Evolutionary conservation across 2,329 filamentous ascomycete genomes (phyloP), one percentile per base, ranked within the genome.

Genomic region (Curvularia spicifera): DNA sequence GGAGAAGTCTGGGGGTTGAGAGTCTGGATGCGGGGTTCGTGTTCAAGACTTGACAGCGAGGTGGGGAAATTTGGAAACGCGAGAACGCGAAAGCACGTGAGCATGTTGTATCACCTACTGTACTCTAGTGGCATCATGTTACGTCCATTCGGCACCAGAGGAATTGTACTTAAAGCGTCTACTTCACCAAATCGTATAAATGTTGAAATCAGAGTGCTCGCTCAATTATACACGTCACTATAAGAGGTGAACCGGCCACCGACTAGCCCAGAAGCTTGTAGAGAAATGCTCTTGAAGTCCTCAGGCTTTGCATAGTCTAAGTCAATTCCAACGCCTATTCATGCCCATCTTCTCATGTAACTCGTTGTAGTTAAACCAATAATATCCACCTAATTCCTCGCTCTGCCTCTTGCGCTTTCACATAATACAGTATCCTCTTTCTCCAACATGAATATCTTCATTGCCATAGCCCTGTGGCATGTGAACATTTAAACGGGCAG

Each of bases 21-120:
- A 31, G 35, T 7, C 5, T 26, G 7, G 12, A 10, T 28, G 49
- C 12, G 42, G 24, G 35, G 42, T 35, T 20, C 10, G 10, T 29
- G 50, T 37, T 13, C n/a, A 33, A 37, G 28, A 7, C 42, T 44
- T 28, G 13, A 31, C 20, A 40, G 12, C 33, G 28, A 24, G 24
- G 60, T 37, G 53, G 58, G 58, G 55, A 56, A 51, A 52, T 54
- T 46, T 10, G 29, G 24, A 47, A 59, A 63, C 66, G 60, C 66
- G 65, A 44, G 22, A 60, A 53, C 66, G 56, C 66, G 66, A 56
- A 43, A 57, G 24, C 65, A 68, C 65, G 65, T 68, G 64, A 57
- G 26, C 47, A 40, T 13, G 6, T 24, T 3, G 5, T 47, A 24
- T 20, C n/a, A 44, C 22, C 28, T 28, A 31, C 29, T 8, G 1